Evolutionary conservation across 441 rosid species (phyloP), one percentile per base, ranked within the genome.

Genomic region (Kokia cookei): DNA sequence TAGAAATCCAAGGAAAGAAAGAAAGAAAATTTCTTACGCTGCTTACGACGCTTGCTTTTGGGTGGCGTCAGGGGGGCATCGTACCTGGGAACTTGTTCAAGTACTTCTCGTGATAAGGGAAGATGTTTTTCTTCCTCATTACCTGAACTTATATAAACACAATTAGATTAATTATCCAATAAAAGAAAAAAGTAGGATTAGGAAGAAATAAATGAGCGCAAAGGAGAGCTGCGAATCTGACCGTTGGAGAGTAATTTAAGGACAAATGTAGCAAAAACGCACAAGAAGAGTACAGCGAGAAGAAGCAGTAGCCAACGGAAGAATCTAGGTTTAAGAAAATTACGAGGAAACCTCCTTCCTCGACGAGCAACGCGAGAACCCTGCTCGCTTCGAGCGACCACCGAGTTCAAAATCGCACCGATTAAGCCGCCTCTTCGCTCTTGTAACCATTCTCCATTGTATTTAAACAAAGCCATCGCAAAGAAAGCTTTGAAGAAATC

Each of bases 331-430:
- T 86, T 89, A 65, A 65, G 37, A 13, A 72, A 71, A 47, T 83
- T 71, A 81, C 93, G 85, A 77, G 86, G 84, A 53, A 84, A 62
- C 86, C 89, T 89, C 74, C 84, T 84, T 22, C 98, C 98, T 29
- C 90, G 85, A 35, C 88, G 89, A 75, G 67, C 84, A 48, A 78
- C 68, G 11, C 82, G 83, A 68, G 72, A 70, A 10, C 77, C 78
- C 37, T 80, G 81, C 70, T 82, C 84, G 72, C 61, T 77, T 27
- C 80, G 87, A 79, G 78, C 77, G 57, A 80, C 78, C 57, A 77
- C 26, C 3, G 79, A 84, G 74, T 66, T 76, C 73, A 74, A 73
- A 65, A 79, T 69, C 37, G 81, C 82, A 24, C 79, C 82, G 48
- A 77, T 58, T 69, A 73, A 47, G 51, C 86, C 81, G 58, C 84